Base-by-base conservation (phyloP, 2,329 filamentous ascomycete genomes). In the Dactylellina drechsleri region DNA sequence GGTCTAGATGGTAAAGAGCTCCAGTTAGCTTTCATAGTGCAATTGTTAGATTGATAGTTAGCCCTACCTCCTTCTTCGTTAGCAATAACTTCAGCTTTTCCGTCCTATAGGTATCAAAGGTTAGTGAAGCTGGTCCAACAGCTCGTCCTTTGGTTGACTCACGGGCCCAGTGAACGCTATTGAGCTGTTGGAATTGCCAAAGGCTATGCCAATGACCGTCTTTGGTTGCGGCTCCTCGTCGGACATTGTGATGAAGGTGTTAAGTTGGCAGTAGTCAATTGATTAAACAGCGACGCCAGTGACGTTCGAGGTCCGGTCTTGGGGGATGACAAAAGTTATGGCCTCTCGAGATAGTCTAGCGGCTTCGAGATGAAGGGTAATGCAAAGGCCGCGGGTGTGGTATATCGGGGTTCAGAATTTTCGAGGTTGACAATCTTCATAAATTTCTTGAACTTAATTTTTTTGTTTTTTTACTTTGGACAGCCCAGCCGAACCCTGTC, bases 121-220 rank as follows among this genome's bases (percentile, higher is more conserved):
- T 52, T 20, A 61, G 72, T 70, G n/a, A 49, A 76, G 57, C 43
- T 58, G 47, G 15, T 20, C 45, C 13, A 50, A 16, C 26, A 23
- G n/a, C n/a, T 7, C 18, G 54, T 23, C 4, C 26, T 28, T 28
- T 15, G 23, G 45, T 61, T 40, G 28, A 56, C 85, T 77, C 83
- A 88, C 86, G 77, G 83, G 83, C 77, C 90, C 88, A 54, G 93
- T 96, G 82, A 90, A 93, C 80, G 94, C 94, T 84, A 99, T 97
- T 76, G 93, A 97, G 85, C 92, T 96, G 89, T 97, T 96, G 77
- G 93, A 93, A 86, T 98, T 99, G 84, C 95, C 95, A 86, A 98
- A 97, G 79, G 93, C 91, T 82, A 99, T 93, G 82, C 95, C 95
- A 84, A 99, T 98, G 82, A 91, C 92, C 80, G 86, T 86, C 80